These are phyloP conservation scores for Cicer arietinum DNA, from an alignment of 306 rosid species.

Conservation along the genomic window DNA sequence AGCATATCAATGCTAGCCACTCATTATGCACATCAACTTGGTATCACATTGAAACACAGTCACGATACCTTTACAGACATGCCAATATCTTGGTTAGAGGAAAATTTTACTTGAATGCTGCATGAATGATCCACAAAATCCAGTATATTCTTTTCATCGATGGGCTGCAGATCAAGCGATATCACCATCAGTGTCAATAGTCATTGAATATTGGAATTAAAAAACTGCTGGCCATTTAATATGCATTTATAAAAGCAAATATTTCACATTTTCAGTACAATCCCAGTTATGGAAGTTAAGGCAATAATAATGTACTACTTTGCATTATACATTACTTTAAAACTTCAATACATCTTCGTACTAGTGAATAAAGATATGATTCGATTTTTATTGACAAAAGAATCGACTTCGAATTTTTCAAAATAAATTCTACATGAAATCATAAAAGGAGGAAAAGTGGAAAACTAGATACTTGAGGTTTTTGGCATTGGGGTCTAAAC, in stretches of 20 bases:
- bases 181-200: slow-evolving; percentile 22
- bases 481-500: neutral
- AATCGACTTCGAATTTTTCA: neutral
- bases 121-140: slow-evolving; percentile 57
- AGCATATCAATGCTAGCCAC: slow-evolving; percentile 39
- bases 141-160: slow-evolving; percentile 43
- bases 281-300: neutral
- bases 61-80: slow-evolving; percentile 68
- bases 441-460: too few species aligned
- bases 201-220: neutral
- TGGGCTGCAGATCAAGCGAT: slow-evolving; percentile 60
- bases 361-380: neutral
- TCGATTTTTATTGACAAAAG: neutral
- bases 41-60: slow-evolving; percentile 33
- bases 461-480: neutral
- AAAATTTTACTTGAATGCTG: slow-evolving; percentile 61
- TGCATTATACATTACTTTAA: neutral
- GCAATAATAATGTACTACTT: neutral
- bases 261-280: neutral
- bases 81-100: slow-evolving; percentile 59
- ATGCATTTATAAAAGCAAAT: slow-evolving; percentile 14
- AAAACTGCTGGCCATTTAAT: slow-evolving; percentile 3
- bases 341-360: neutral
- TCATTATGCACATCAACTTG: slow-evolving; percentile 27
- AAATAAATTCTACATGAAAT: neutral